Conservation (phyloP, 2,329 filamentous ascomycete species). For the Cordyceps javanica region DNA sequence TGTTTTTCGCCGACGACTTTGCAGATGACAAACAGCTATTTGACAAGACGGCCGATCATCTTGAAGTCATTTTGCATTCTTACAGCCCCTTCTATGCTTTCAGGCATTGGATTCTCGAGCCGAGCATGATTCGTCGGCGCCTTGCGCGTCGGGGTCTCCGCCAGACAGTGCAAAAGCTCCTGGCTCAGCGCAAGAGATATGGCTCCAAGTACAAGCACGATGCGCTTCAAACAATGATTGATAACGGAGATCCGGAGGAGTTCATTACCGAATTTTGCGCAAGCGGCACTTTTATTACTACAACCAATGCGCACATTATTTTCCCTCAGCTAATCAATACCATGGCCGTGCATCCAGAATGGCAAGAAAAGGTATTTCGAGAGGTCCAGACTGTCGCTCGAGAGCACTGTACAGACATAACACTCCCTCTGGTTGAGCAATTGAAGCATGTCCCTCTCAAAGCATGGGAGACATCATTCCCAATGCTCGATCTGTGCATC, state of each 20-base stretch:
- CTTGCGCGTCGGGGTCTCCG: not conserved
- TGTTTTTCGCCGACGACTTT: not conserved
- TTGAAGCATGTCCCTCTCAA: constrained; percentile 12
- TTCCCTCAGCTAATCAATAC: not conserved
- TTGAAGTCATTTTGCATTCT: not conserved
- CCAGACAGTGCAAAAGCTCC: not conserved
- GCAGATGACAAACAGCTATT: not conserved
- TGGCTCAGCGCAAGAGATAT: not conserved
- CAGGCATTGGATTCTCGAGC: not conserved
- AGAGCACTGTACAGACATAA: not conserved
- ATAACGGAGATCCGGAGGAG: not conserved
- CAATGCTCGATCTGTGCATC: constrained; percentile 15
- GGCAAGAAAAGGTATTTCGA: not conserved
- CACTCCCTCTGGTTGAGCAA: constrained; percentile 12
- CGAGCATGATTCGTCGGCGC: not conserved
- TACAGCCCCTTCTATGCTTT: not conserved
- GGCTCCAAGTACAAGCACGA: not conserved
- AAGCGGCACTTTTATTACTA: not conserved
- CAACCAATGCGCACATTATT: not conserved
- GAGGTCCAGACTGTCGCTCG: not conserved
- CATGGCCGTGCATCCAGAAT: not conserved
- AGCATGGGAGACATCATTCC: constrained; percentile 15
- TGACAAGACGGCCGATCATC: not conserved
- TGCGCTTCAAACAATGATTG: not conserved
- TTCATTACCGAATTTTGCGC: not conserved